Evolutionary conservation across 73 alveolate genomes (phyloP).

Genomic region (Paramecium tetraurelia): DNA sequence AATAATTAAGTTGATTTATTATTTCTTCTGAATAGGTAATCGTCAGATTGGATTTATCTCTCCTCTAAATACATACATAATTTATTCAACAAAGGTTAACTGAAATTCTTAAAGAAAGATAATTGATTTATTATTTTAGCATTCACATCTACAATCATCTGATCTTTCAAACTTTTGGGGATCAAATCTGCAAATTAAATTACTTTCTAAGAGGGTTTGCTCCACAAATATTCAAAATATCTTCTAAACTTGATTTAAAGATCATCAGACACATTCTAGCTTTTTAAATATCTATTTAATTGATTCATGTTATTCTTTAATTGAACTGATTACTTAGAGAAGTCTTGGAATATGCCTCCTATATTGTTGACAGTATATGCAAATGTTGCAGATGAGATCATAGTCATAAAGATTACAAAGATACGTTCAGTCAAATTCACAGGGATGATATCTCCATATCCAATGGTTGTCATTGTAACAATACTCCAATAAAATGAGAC

Average conservation of each 20-base stretch:
- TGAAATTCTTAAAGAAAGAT: not conserved
- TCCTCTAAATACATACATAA: not conserved
- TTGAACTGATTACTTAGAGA: not conserved
- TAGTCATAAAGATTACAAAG: slow-evolving; percentile 55
- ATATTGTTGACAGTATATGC: slow-evolving; percentile 42
- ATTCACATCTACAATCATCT: slow-evolving; percentile 23
- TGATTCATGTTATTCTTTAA: slow-evolving; percentile 1
- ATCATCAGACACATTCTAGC: slow-evolving; percentile 10
- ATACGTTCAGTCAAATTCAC: slow-evolving; percentile 53
- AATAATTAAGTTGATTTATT: not conserved
- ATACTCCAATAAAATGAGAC: slow-evolving; percentile 61
- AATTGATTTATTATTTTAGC: not conserved
- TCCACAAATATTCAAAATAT: slow-evolving; percentile 48
- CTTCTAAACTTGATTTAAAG: slow-evolving; percentile 13
- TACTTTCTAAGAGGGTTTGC: not conserved
- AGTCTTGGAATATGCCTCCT: slow-evolving; percentile 28
- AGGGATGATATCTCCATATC: slow-evolving; percentile 67
- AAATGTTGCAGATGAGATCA: slow-evolving; percentile 42
- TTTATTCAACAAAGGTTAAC: not conserved
- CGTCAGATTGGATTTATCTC: not conserved
- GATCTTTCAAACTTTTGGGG: not conserved
- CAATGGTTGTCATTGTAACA: slow-evolving; percentile 48
- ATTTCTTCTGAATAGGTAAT: not conserved
- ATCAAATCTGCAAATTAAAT: not conserved
- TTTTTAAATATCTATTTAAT: not conserved